These are phyloP conservation scores for Rhodomyrtus tomentosa DNA, from an alignment of 345 rosid genomes.

Conservation along the genomic window DNA sequence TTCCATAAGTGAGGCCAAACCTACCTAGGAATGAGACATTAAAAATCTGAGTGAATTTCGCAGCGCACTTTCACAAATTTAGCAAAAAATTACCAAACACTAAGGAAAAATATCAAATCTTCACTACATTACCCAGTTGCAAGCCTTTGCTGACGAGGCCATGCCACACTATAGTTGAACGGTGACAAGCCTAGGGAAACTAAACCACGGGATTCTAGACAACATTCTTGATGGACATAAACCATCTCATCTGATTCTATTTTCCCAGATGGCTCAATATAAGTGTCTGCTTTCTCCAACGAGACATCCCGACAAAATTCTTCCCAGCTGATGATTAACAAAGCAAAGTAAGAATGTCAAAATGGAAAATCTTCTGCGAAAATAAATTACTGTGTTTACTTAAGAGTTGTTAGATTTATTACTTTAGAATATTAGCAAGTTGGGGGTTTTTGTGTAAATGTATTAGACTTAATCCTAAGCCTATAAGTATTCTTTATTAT, in stretches of 20 bases:
- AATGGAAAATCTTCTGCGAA: slow-evolving; percentile 4
- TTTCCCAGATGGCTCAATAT: slow-evolving; percentile 25
- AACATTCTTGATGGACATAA: slow-evolving; percentile 18
- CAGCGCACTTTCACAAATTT: not conserved
- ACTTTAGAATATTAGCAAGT: no score
- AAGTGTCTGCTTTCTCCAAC: slow-evolving; percentile 59
- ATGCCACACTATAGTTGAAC: slow-evolving; percentile 28
- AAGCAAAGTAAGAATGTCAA: slow-evolving; percentile 4
- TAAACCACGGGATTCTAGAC: slow-evolving; percentile 17
- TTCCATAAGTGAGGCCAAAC: not conserved
- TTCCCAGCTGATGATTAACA: slow-evolving; percentile 52
- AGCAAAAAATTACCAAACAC: not conserved
- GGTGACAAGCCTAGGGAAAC: slow-evolving; percentile 15
- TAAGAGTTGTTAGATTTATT: no score
- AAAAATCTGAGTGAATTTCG: not conserved
- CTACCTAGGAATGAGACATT: not conserved
- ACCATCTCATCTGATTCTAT: slow-evolving; percentile 9
- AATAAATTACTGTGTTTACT: not conserved
- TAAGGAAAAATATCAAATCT: not conserved
- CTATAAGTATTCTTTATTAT: no score
- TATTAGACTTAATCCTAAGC: no score
- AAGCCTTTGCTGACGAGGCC: slow-evolving; percentile 27
- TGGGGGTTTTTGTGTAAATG: no score
- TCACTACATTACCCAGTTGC: slow-evolving; percentile 28
- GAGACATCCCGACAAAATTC: slow-evolving; percentile 73